Conservation (phyloP, 164 flowering plant species). For the Pachysandra terminalis region DNA sequence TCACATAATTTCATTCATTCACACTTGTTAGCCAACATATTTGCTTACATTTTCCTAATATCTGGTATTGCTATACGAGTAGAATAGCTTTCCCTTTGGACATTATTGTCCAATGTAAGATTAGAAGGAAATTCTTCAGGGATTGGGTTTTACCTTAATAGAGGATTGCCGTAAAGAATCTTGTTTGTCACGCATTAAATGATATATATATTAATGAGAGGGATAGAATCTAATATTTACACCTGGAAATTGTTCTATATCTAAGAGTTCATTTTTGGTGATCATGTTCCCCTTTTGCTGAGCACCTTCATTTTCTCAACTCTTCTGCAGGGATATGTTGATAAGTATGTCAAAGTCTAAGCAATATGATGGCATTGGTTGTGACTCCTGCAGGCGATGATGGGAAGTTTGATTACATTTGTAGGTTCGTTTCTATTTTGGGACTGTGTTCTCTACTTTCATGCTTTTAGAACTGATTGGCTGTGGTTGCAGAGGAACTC, state of each 20-base stretch:
- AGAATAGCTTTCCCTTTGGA: too few relatives aligned
- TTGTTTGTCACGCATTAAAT: too few relatives aligned
- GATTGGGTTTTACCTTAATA: too few relatives aligned
- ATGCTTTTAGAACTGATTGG: not conserved
- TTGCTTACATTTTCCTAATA: not conserved
- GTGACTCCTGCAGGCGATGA: slow-evolving; percentile 1
- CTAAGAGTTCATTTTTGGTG: too few relatives aligned
- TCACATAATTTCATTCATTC: not conserved
- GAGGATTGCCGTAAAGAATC: too few relatives aligned
- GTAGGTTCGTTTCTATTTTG: slow-evolving; percentile 1
- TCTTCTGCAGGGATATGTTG: slow-evolving; percentile 75
- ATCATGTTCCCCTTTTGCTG: not conserved
- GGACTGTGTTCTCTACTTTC: not conserved
- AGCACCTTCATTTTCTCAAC: not conserved
- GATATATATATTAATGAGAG: too few relatives aligned
- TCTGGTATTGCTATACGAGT: not conserved
- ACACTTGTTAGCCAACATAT: not conserved
- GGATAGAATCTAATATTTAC: too few relatives aligned
- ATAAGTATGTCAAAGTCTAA: slow-evolving; percentile 68
- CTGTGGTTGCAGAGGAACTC: slow-evolving; percentile 6
- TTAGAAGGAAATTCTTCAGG: too few relatives aligned
- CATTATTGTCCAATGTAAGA: too few relatives aligned
- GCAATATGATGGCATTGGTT: not conserved
- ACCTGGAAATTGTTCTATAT: too few relatives aligned
- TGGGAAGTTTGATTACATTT: slow-evolving; percentile 4